These are phyloP conservation scores for Didymella glomerata DNA, from an alignment of 2,329 filamentous ascomycete species.

Conservation along the genomic window DNA sequence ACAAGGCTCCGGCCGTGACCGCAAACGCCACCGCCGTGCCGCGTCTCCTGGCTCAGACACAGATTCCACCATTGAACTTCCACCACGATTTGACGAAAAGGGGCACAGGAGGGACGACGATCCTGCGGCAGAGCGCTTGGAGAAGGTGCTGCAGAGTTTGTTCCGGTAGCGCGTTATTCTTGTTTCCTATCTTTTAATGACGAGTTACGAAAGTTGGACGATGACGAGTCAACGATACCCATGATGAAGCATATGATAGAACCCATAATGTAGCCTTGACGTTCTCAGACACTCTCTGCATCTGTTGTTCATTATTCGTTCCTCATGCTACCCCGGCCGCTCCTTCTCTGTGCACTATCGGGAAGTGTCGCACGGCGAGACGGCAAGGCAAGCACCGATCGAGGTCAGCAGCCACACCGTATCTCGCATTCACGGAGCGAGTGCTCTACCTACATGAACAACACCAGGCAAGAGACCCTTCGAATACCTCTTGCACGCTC, in stretches of 20 bases:
- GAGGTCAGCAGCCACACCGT: too few species aligned
- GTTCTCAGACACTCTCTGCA: background rate
- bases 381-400: too few species aligned
- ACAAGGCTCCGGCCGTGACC: background rate
- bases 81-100: conserved; percentile 47
- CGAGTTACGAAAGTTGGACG: background rate
- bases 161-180: conserved; percentile 24
- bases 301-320: background rate
- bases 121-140: conserved; percentile 46
- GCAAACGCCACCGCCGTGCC: conserved; percentile 34
- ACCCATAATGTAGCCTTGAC: background rate
- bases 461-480: too few species aligned
- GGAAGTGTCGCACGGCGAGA: too few species aligned
- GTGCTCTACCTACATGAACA: too few species aligned
- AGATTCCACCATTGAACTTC: conserved; percentile 49
- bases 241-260: background rate
- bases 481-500: too few species aligned
- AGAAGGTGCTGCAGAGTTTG: conserved; percentile 44
- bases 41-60: conserved; percentile 40
- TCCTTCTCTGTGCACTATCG: too few species aligned
- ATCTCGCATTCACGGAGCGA: too few species aligned
- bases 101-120: conserved; percentile 44
- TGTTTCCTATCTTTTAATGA: background rate
- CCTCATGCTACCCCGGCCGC: too few species aligned
- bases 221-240: background rate